Evolutionary conservation across 2,329 filamentous ascomycete genomes (phyloP).

Genomic region (Colletotrichum sp.): DNA sequence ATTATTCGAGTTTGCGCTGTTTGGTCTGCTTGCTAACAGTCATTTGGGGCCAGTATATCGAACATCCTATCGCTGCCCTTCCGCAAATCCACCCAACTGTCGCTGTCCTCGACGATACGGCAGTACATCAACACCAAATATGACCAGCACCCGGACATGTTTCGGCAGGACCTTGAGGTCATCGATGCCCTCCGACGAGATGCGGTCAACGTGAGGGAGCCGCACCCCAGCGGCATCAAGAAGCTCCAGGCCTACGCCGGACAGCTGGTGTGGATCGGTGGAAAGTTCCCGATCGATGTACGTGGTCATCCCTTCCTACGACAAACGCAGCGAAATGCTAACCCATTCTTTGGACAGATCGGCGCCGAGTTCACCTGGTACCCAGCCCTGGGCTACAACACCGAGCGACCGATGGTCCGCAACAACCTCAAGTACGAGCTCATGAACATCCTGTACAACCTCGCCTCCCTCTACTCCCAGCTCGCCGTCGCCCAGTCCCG

Average conservation of each 20-base stretch:
- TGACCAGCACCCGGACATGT: slow-evolving; percentile 98
- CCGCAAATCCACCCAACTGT: slow-evolving; percentile 80
- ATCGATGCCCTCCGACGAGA: slow-evolving; percentile 85
- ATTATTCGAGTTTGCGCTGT: neutral
- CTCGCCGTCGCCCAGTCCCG: slow-evolving; percentile 83
- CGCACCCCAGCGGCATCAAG: slow-evolving; percentile 83
- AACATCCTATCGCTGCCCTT: slow-evolving; percentile 85
- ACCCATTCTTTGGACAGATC: slow-evolving; percentile 58
- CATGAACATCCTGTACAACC: slow-evolving; percentile 91
- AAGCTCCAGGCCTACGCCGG: slow-evolving; percentile 92
- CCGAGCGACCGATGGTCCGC: slow-evolving; percentile 70
- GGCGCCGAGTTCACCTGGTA: slow-evolving; percentile 98
- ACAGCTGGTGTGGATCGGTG: slow-evolving; percentile 90
- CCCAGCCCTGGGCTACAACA: slow-evolving; percentile 89
- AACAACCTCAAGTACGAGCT: slow-evolving; percentile 82
- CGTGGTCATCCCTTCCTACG: slow-evolving; percentile 27
- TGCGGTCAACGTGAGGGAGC: slow-evolving; percentile 87
- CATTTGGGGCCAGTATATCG: slow-evolving; percentile 29
- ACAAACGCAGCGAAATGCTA: neutral
- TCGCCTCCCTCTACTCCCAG: slow-evolving; percentile 92
- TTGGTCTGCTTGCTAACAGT: neutral
- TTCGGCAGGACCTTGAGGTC: slow-evolving; percentile 81
- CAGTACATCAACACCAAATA: slow-evolving; percentile 98
- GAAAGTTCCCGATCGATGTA: slow-evolving; percentile 96
- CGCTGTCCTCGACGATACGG: slow-evolving; percentile 82